These are phyloP conservation scores for Solioccasus polychromus DNA, from an alignment of 768 basidiomycete genomes.

Conservation along the genomic window DNA sequence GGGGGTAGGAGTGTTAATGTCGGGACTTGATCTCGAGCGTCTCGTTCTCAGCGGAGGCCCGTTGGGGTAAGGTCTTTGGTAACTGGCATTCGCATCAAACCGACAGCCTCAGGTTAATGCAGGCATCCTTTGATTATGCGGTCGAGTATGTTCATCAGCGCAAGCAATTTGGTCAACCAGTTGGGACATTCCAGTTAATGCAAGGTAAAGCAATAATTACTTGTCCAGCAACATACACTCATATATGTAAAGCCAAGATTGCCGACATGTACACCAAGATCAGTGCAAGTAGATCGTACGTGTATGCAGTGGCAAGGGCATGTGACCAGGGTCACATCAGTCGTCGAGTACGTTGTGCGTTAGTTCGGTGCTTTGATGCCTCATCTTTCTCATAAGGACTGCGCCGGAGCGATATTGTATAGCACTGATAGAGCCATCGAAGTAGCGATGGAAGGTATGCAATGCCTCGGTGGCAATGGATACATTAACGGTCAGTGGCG, in stretches of 20 bases:
- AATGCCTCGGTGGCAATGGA: slow-evolving; percentile 92
- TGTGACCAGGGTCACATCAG: slow-evolving; percentile 81
- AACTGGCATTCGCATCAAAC: slow-evolving; percentile 2
- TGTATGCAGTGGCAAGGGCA: slow-evolving; percentile 89
- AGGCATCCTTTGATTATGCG: slow-evolving; percentile 87
- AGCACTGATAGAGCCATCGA: slow-evolving; percentile 91
- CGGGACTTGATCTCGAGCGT: slow-evolving; percentile 88
- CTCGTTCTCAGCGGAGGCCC: slow-evolving; percentile 92
- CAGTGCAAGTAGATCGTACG: slow-evolving; percentile 83
- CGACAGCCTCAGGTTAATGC: slow-evolving; percentile 65
- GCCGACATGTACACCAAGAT: slow-evolving; percentile 96
- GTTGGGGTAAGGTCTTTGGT: slow-evolving; percentile 56
- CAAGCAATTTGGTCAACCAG: slow-evolving; percentile 83
- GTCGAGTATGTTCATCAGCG: slow-evolving; percentile 91
- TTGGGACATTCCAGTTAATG: slow-evolving; percentile 94
- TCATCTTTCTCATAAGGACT: slow-evolving; percentile 63
- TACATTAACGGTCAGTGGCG: slow-evolving; percentile 79
- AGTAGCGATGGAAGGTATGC: slow-evolving; percentile 88
- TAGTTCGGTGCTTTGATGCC: neutral
- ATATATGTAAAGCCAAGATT: slow-evolving; percentile 55
- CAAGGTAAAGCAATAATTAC: slow-evolving; percentile 58
- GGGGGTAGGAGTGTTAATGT: slow-evolving; percentile 90
- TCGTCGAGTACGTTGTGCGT: slow-evolving; percentile 54
- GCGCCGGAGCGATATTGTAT: slow-evolving; percentile 91
- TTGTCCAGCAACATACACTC: neutral